Evolutionary conservation across 805 yeast species (phyloP).

Genomic region (Saccharomycopsis selenospora): DNA sequence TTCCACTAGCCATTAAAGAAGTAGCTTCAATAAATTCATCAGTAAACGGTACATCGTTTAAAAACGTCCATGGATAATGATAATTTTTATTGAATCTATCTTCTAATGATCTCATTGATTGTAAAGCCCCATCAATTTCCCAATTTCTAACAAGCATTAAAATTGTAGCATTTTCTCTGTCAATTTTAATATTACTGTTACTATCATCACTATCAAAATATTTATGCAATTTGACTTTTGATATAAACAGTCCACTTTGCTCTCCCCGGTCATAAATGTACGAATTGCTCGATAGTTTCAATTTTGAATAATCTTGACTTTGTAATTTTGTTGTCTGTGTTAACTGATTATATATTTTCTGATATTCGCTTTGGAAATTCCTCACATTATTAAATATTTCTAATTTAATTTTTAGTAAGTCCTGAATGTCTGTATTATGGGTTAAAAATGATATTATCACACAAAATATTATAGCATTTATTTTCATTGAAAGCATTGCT

Average conservation of each 20-base stretch:
- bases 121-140: slow-evolving; percentile 68
- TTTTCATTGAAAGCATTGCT: too few species aligned
- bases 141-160: slow-evolving; percentile 81
- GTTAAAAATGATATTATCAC: too few species aligned
- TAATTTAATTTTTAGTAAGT: too few species aligned
- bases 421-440: too few species aligned
- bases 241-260: too few species aligned
- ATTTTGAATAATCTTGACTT: background rate
- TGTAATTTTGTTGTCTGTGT: background rate
- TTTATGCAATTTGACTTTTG: background rate
- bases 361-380: too few species aligned
- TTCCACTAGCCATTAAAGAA: slow-evolving; percentile 54
- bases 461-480: too few species aligned
- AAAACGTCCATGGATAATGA: slow-evolving; percentile 71
- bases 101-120: slow-evolving; percentile 70
- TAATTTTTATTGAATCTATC: slow-evolving; percentile 63
- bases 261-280: slow-evolving; percentile 1
- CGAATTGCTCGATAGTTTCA: background rate
- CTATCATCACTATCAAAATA: background rate
- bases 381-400: too few species aligned
- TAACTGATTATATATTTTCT: too few species aligned
- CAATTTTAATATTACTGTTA: slow-evolving; percentile 25
- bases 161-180: slow-evolving; percentile 74
- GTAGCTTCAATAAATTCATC: slow-evolving; percentile 57
- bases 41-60: slow-evolving; percentile 66